Base-by-base conservation (phyloP, 345 rosid genomes). In the Aquilaria malaccensis region DNA sequence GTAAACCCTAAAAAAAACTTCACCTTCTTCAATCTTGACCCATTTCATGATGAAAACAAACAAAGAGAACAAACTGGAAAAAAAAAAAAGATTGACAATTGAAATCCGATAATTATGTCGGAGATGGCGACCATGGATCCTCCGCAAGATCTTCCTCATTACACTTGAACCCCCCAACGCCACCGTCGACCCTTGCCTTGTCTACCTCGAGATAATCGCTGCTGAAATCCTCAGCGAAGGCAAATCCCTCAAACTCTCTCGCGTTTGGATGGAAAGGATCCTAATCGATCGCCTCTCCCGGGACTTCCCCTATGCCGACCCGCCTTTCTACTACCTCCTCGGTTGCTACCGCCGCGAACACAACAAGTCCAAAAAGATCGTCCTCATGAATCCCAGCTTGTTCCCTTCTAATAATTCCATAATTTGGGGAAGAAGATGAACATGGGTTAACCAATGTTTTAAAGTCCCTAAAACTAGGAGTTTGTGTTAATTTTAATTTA, bases 221-320 rank as follows among this genome's bases (percentile, higher is more conserved):
- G 95, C 97, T 1, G 99, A 94, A 79, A 73, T 95, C 73, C 92
- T 95, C 68, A 95, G 99, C 74, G 95, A 95, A 79, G 89, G 95
- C 11, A 85, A 69, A 58, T 83, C 78, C 9, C 68, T 95, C 62
- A 74, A 62, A 49, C 88, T 95, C 45, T 79, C 76, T 45, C 85
- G 97, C 37, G 95, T 85, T 71, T 61, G 85, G 52, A 69, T 88
- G 77, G 99, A 94, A 68, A 77, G 96, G 32, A 80, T 88, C 4
- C 66, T 94, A 5, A 76, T 95, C 30, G 97, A 91, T 72, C 95
- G 99, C 52, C 85, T 95, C 50, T 78, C 91, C 51, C 91, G 95
- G 4, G 58, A 73, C 66, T 89, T 80, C 68, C 76, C 84, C 4
- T 30, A 65, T 32, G 86, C 79, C 0, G 93, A 88, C 37, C 81